Percentiles rank a stretch among this genome's conserved stretches.
Evolutionary conservation across 495 filamentous ascomycete species (phyloP).

Genomic region (Clavariopsis aquatica): DNA sequence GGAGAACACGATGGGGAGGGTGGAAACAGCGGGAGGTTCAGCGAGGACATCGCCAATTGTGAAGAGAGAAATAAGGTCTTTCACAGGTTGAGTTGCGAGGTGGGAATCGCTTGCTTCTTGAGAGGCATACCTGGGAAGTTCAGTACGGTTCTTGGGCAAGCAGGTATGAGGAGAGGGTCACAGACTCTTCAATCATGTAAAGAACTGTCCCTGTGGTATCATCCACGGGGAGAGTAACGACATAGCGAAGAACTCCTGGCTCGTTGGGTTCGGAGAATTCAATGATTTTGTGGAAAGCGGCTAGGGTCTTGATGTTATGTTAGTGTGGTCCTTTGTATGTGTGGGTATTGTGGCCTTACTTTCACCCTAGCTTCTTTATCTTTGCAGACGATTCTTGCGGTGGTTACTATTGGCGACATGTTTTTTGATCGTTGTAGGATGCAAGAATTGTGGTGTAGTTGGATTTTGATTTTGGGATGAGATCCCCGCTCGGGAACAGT

Average conservation of each 20-base stretch:
- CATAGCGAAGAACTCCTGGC: slow-evolving; percentile 10
- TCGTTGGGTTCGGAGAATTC: slow-evolving; percentile 2
- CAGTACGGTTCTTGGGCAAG: not conserved
- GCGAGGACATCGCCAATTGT: slow-evolving; percentile 11
- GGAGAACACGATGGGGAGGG: not conserved
- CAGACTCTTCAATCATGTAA: slow-evolving; percentile 21
- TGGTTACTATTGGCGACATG: slow-evolving; percentile 14
- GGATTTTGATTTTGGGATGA: not conserved
- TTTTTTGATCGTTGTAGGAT: not conserved
- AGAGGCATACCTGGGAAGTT: slow-evolving; percentile 8
- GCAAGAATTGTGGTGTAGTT: not conserved
- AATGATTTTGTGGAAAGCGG: slow-evolving; percentile 18
- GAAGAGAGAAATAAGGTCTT: slow-evolving; percentile 15
- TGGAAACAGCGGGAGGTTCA: not conserved
- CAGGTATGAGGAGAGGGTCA: not conserved
- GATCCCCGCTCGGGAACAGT: slow-evolving; percentile 2
- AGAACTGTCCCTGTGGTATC: slow-evolving; percentile 8
- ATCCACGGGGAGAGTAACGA: slow-evolving; percentile 10
- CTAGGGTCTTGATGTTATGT: not conserved
- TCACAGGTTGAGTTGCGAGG: slow-evolving; percentile 4
- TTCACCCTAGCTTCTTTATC: slow-evolving; percentile 3
- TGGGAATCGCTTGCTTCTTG: slow-evolving; percentile 9
- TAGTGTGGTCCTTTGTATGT: not conserved
- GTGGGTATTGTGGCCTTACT: not conserved
- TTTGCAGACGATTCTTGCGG: slow-evolving; percentile 16